Evolutionary conservation across 371 early-diverging fungal genomes (phyloP), one percentile per base, ranked within the genome.

Genomic region (Mucor indicus): DNA sequence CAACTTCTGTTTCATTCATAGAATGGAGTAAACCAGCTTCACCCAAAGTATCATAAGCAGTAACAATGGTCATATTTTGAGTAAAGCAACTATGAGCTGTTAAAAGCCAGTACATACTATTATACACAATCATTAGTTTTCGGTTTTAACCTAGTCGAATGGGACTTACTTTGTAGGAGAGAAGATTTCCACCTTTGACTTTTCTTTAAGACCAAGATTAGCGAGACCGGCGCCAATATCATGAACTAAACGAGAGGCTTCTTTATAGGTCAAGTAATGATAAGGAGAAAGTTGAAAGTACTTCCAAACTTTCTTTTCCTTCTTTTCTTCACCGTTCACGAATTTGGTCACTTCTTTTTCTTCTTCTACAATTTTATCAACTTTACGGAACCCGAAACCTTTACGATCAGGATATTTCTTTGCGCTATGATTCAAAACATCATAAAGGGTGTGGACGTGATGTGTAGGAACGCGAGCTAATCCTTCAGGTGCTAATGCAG

Each of bases 1-100:
- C 72, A 32, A 89, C 86, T 60, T 86, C 89, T 23, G 91, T 75
- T 64, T 95, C 90, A 57, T 89, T 91, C 67, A 95, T 86, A 9
- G 91, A 87, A 56, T 87, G 91, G 27, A 84, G 55, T 31, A 91
- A 80, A 25, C 92, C 93, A 15, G 90, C 91, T 55, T 86, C 87
- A 16, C 96, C 96, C 30, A 96, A 78, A 4, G 92, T 92, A 43
- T 90, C 92, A 67, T 93, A 91, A 10, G 90, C 90, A 25, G 93
- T 93, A 22, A 91, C 86, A 64, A 91, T 85, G 29, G 86, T 81
- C 53, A 87, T 73, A 39, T 67, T 67, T 61, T 90, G 91, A 7
- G 86, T 75, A 57, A 84, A 91, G 30, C 74, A 59, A 52, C 77
- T 81, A 55, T 86, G 84, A 17, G 89, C 84, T 9, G 82, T 63